These are phyloP conservation scores for Phytophthora pisi DNA, from an alignment of 352 stramenopile species.

Conservation along the genomic window DNA sequence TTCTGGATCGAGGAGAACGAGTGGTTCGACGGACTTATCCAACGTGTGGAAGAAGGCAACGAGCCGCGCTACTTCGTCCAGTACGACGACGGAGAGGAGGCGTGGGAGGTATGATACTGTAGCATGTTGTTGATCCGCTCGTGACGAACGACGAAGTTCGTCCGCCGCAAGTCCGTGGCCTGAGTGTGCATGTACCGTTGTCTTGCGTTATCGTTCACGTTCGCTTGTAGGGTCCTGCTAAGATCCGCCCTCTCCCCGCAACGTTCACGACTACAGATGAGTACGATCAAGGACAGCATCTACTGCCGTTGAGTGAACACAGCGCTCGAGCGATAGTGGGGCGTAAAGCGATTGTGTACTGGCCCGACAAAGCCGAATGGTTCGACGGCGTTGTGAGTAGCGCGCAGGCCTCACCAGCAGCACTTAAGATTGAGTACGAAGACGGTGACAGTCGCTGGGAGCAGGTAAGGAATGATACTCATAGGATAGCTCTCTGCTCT, in stretches of 20 bases:
- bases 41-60: constrained; percentile 6
- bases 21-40: constrained; percentile 51
- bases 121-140: not conserved
- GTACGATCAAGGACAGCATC: constrained; percentile 46
- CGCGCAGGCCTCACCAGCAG: constrained; percentile 5
- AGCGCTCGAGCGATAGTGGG: constrained; percentile 11
- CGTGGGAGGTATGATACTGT: constrained; percentile 40
- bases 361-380: constrained; percentile 45
- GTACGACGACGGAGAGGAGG: constrained; percentile 58
- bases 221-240: constrained; percentile 12
- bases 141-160: not conserved
- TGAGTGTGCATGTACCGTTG: not conserved
- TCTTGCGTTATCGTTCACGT: constrained; percentile 1
- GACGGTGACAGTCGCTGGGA: constrained; percentile 59
- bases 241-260: constrained; percentile 16
- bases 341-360: constrained; percentile 44
- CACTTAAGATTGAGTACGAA: constrained; percentile 52
- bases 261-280: constrained; percentile 1
- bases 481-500: not conserved
- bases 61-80: constrained; percentile 36
- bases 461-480: constrained; percentile 18
- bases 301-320: constrained; percentile 15
- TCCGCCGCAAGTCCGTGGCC: not conserved
- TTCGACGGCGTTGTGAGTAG: constrained; percentile 43
- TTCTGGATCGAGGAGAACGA: constrained; percentile 49